These are phyloP conservation scores for Ophiostoma sp. DNA, from an alignment of 2,329 filamentous ascomycete genomes.

Conservation along the genomic window DNA sequence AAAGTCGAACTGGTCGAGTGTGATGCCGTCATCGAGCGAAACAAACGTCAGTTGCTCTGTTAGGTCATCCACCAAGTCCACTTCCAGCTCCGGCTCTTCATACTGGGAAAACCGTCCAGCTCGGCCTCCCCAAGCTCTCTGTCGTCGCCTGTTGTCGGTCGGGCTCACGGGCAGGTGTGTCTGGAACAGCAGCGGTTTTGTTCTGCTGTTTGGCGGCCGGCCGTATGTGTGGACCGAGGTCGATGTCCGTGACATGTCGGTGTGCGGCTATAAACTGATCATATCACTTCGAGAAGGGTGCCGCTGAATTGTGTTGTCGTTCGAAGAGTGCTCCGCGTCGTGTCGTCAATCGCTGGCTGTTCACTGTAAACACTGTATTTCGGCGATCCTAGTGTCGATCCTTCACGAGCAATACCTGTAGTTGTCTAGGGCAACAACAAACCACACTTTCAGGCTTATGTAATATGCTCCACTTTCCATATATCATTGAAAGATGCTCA, in stretches of 20 bases:
- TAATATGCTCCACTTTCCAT: not conserved
- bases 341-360: not conserved
- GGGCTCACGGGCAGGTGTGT: slow-evolving; percentile 49
- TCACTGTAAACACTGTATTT: slow-evolving; percentile 11
- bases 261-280: slow-evolving; percentile 13
- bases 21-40: slow-evolving; percentile 22
- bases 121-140: not conserved
- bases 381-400: not conserved
- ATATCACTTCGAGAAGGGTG: not conserved
- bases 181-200: slow-evolving; percentile 46
- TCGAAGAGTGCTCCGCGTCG: not conserved
- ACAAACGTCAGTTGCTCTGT: slow-evolving; percentile 26
- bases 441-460: not conserved
- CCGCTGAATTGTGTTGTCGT: not conserved
- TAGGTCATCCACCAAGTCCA: slow-evolving; percentile 26
- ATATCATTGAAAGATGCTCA: too few species aligned
- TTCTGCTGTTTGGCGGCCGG: slow-evolving; percentile 37
- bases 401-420: not conserved
- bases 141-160: slow-evolving; percentile 32
- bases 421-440: slow-evolving; percentile 10
- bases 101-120: slow-evolving; percentile 20
- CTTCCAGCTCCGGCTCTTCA: slow-evolving; percentile 19
- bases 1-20: not conserved
- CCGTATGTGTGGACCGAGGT: slow-evolving; percentile 45
- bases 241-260: slow-evolving; percentile 41